Conservation (phyloP, 441 rosid species). For the Aquilaria agallochum region DNA sequence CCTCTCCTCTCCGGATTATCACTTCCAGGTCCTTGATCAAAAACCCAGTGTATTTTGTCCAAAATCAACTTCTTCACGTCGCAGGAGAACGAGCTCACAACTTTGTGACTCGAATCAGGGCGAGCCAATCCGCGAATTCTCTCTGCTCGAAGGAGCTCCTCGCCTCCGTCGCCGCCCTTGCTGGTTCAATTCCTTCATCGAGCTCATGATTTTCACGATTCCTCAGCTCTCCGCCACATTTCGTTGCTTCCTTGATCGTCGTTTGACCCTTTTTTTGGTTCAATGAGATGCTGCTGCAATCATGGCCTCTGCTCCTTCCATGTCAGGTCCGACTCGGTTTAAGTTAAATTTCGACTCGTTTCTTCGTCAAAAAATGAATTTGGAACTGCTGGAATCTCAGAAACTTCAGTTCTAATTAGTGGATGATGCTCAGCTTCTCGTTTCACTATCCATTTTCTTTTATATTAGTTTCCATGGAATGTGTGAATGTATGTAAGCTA, state of each 20-base stretch:
- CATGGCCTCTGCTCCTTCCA: conserved; percentile 73
- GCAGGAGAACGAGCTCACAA: conserved; percentile 3
- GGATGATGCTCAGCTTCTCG: background rate
- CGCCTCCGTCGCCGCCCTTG: conserved; percentile 5
- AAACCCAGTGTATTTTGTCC: conserved; percentile 34
- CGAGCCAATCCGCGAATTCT: conserved; percentile 14
- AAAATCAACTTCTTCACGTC: conserved; percentile 16
- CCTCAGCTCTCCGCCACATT: no score
- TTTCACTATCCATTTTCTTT: background rate
- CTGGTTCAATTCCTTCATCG: background rate
- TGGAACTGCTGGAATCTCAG: background rate
- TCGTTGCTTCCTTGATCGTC: background rate
- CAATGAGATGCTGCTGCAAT: conserved; percentile 38
- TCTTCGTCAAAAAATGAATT: conserved; percentile 12
- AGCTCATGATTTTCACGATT: no score
- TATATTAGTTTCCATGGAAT: conserved; percentile 64
- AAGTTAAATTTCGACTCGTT: background rate
- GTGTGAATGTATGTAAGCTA: conserved; percentile 64
- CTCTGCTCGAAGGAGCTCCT: conserved; percentile 6
- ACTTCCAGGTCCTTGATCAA: conserved; percentile 26
- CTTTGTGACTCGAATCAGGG: conserved; percentile 13
- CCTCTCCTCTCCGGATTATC: conserved; percentile 40
- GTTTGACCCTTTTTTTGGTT: conserved; percentile 31
- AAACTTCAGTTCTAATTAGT: background rate
- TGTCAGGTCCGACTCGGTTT: conserved; percentile 47